Evolutionary conservation across 257 asterid genomes (phyloP).

Genomic region (Ballota nigra): DNA sequence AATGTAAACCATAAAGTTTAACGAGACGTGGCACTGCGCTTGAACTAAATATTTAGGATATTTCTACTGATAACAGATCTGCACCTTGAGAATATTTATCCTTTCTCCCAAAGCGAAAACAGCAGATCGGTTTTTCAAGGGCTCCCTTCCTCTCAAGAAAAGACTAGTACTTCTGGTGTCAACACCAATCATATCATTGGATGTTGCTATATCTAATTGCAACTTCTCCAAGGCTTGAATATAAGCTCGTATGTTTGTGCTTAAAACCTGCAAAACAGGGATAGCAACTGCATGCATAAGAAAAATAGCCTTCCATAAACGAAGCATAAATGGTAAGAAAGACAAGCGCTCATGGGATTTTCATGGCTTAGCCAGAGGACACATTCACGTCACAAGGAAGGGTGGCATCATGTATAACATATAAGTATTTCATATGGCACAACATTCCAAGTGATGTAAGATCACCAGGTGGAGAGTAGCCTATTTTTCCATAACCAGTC

Average conservation of each 20-base stretch:
- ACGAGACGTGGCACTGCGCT: background rate
- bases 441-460: background rate
- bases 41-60: constrained; percentile 19
- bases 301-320: background rate
- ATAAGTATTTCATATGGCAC: background rate
- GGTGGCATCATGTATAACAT: constrained; percentile 12
- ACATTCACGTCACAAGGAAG: constrained; percentile 15
- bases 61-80: background rate
- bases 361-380: constrained; percentile 14
- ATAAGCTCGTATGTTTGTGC: constrained; percentile 94
- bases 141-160: constrained; percentile 92
- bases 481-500: background rate
- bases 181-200: constrained; percentile 94
- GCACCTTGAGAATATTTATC: constrained; percentile 92
- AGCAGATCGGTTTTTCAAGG: constrained; percentile 98
- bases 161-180: constrained; percentile 94
- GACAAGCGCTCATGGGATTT: background rate
- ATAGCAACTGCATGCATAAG: constrained; percentile 16
- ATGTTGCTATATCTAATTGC: constrained; percentile 95
- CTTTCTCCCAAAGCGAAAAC: constrained; percentile 98
- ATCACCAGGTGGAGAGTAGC: background rate
- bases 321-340: background rate
- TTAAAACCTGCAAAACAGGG: constrained; percentile 63
- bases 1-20: constrained; percentile 10
- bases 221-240: constrained; percentile 97